Evolutionary conservation across 2,329 filamentous ascomycete species (phyloP), one percentile per base, ranked within the genome.

Genomic region (Hypoxylon sp.): DNA sequence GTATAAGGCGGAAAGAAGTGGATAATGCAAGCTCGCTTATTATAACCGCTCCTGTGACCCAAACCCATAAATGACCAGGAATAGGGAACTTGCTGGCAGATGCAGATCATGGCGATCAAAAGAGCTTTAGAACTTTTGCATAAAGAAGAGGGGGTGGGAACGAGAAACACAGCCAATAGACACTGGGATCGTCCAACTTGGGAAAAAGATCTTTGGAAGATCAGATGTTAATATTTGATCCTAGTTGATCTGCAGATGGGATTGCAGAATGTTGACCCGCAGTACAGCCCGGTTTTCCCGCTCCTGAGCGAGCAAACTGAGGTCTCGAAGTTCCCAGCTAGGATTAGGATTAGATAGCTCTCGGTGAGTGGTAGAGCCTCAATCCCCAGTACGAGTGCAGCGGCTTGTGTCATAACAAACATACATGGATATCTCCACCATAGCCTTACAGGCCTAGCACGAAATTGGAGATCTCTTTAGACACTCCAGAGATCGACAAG

Each of bases 71-170:
- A 11, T 44, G 39, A 44, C 10, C 10, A 11, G 39, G 17, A 22
- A 22, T 6, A 44, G n/a, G 39, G 39, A 44, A n/a, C 39, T 22
- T 44, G 39, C 39, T 44, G 39, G 39, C 39, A 44, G 39, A 11
- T 44, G 39, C 39, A 44, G 39, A 44, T 44, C 39, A 44, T 19
- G 39, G 19, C 10, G 39, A 44, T 44, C 39, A 9, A 11, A 44
- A 44, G 39, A 44, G 17, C 39, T 22, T 22, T 9, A 44, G 39
- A 44, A 44, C 39, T 44, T 44, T 44, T 44, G 39, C 39, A 44
- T 44, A 17, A 11, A 11, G 39, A 44, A 44, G 39, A 44, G 39
- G 39, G 39, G 39, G 8, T 31, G 29, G 17, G 11, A 22, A 44
- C 9, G 39, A 17, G n/a, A 22, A 4, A 51, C 22, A 44, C 9